Base-by-base conservation (phyloP, 805 yeast genomes). In the Metschnikowia borealis region DNA sequence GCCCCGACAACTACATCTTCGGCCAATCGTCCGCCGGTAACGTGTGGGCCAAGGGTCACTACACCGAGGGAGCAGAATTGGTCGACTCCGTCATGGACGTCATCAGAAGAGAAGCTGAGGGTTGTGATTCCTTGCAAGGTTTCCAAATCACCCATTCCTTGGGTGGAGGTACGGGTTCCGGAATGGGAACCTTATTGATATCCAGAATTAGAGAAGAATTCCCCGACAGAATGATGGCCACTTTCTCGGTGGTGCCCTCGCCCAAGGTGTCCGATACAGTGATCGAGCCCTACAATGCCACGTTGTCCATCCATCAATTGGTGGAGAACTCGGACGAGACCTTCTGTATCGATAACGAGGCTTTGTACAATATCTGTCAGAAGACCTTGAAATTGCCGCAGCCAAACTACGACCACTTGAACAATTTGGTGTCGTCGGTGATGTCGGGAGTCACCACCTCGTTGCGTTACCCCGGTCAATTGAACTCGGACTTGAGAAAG, bases 391-490 rank as follows among this genome's bases (percentile, higher is more conserved):
- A 87, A 72, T 75, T 89, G 62, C 79, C 79, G 35, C 89, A 82
- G 67, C 97, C 97, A 52, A 77, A 82, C 43, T 87, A 88, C 70
- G 77, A 74, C 49, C 92, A 90, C 64, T 79, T 90, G 64, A 90
- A 90, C 74, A 79, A 79, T 60, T 79, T 90, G 67, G 94, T 90
- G 34, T 85, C 96, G 14, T 81, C 89, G 41, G 97, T 90, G 51
- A 90, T 90, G 97, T 85, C 94, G 18, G 97, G 97, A 74, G 91
- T 90, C 51, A 90, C 97, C 48, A 90, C 97, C 17, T 87, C 96
- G 17, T 78, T 90, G 63, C 86, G 97, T 73, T 90, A 85, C 78
- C 97, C 97, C 54, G 96, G 97, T 66, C 96, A 90, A 75, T 82
- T 90, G 67, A 90, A 90, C 75, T 85, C 95, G 23, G 97, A 90